These are phyloP conservation scores for Metarhizium guizhouense DNA, from an alignment of 2,329 filamentous ascomycete genomes.

Conservation along the genomic window DNA sequence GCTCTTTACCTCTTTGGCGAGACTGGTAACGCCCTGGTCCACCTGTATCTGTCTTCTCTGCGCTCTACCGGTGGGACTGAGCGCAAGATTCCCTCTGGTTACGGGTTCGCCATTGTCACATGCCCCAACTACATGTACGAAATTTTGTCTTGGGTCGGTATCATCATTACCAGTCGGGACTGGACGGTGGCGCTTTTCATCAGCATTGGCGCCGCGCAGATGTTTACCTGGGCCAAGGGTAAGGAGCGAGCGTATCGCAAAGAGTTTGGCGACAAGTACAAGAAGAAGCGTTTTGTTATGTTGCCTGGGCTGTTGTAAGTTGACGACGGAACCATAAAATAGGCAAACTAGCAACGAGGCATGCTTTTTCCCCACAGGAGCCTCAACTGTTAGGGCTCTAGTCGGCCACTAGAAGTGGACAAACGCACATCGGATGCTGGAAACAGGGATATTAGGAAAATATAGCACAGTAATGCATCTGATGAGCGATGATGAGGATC, in stretches of 20 bases:
- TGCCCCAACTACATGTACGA: slow-evolving; percentile 98
- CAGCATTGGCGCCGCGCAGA: slow-evolving; percentile 62
- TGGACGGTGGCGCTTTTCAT: slow-evolving; percentile 73
- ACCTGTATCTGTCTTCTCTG: slow-evolving; percentile 69
- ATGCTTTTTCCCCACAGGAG: background rate
- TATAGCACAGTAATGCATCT: too few species aligned
- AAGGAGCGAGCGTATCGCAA: slow-evolving; percentile 87
- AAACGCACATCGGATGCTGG: too few species aligned
- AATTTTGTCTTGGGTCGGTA: slow-evolving; percentile 73
- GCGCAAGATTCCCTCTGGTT: slow-evolving; percentile 76
- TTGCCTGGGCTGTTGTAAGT: slow-evolving; percentile 67
- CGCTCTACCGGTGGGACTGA: slow-evolving; percentile 74
- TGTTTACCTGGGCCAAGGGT: slow-evolving; percentile 81
- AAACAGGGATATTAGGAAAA: too few species aligned
- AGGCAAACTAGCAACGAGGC: background rate
- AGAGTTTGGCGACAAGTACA: slow-evolving; percentile 89
- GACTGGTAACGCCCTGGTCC: slow-evolving; percentile 69
- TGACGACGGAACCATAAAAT: background rate
- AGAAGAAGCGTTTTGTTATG: slow-evolving; percentile 83
- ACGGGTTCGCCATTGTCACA: slow-evolving; percentile 80
- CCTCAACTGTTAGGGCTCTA: background rate
- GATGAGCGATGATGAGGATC: background rate
- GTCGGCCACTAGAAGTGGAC: too few species aligned
- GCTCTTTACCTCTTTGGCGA: slow-evolving; percentile 71
- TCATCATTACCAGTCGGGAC: slow-evolving; percentile 72